A percentile compares a stretch with the other conserved stretches of the same genome.
These are phyloP conservation scores for Cyclotella atomus DNA, from an alignment of 108 stramenopile species.

Conservation along the genomic window DNA sequence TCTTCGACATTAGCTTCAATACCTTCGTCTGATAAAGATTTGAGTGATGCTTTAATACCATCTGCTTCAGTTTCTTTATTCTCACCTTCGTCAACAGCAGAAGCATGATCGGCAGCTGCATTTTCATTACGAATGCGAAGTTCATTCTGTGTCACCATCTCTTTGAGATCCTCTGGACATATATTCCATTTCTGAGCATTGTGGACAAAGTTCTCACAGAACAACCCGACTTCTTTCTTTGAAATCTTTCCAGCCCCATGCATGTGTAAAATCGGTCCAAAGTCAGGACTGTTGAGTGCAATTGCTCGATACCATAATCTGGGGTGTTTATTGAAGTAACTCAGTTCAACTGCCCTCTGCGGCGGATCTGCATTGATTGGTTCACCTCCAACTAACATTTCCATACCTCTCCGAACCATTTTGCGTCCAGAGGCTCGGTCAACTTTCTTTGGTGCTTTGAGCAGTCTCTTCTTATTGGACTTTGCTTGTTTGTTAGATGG, in stretches of 20 bases:
- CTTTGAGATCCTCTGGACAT: conserved; percentile 73
- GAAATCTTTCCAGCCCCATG: conserved; percentile 58
- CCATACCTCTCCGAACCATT: conserved; percentile 87
- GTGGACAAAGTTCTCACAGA: conserved; percentile 73
- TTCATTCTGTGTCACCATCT: conserved; percentile 43
- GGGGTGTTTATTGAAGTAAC: conserved; percentile 53
- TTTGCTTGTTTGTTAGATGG: conserved; percentile 6
- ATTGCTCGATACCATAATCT: conserved; percentile 65
- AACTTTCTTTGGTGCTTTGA: neutral
- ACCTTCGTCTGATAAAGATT: neutral
- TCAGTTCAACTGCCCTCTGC: conserved; percentile 64
- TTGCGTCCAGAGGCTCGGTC: conserved; percentile 46
- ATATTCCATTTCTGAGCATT: conserved; percentile 73
- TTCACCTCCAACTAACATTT: conserved; percentile 89
- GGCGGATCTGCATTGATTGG: conserved; percentile 91
- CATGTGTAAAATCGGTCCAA: conserved; percentile 73
- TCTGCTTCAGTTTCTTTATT: conserved; percentile 19
- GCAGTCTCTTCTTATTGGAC: conserved; percentile 5
- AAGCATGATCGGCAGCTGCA: conserved; percentile 19
- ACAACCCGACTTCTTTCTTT: conserved; percentile 53
- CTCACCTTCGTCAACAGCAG: conserved; percentile 19
- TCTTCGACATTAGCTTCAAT: conserved; percentile 18
- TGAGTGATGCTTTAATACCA: neutral
- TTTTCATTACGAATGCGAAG: conserved; percentile 22
- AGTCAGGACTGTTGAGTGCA: conserved; percentile 68